Evolutionary conservation across 768 basidiomycete species (phyloP).

Genomic region (Calocybe indica): DNA sequence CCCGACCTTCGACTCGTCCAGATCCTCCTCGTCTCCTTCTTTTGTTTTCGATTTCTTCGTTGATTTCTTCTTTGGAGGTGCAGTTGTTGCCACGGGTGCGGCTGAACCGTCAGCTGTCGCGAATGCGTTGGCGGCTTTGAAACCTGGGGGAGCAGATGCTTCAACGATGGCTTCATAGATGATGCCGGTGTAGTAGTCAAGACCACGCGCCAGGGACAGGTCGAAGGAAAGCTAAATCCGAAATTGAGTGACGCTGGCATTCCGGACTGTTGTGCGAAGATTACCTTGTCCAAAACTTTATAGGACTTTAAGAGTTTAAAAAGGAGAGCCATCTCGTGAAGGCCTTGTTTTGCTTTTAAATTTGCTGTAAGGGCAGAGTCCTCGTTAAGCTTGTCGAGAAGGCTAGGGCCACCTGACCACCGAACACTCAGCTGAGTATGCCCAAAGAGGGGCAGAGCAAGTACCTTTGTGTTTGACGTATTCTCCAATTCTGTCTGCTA

Average conservation of each 20-base stretch:
- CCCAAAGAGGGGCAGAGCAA: slow-evolving; percentile 2
- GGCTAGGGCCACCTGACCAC: slow-evolving; percentile 63
- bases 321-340: slow-evolving; percentile 81
- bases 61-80: slow-evolving; percentile 24
- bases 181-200: slow-evolving; percentile 98
- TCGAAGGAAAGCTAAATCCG: slow-evolving; percentile 81
- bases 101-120: slow-evolving; percentile 32
- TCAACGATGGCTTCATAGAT: slow-evolving; percentile 96
- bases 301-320: slow-evolving; percentile 82
- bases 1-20: slow-evolving; percentile 90
- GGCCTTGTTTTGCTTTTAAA: slow-evolving; percentile 69
- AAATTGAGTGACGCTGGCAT: neutral
- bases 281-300: slow-evolving; percentile 69
- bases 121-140: slow-evolving; percentile 48
- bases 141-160: slow-evolving; percentile 87
- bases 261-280: slow-evolving; percentile 3
- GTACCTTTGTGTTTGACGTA: slow-evolving; percentile 94
- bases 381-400: slow-evolving; percentile 64
- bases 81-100: slow-evolving; percentile 21
- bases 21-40: slow-evolving; percentile 64
- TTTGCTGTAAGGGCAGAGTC: slow-evolving; percentile 67
- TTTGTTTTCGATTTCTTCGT: slow-evolving; percentile 40
- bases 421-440: neutral
- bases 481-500: slow-evolving; percentile 93
- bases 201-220: slow-evolving; percentile 91